Evolutionary conservation across 2,329 filamentous ascomycete species (phyloP).

Genomic region (Penicillium psychrosexuale): DNA sequence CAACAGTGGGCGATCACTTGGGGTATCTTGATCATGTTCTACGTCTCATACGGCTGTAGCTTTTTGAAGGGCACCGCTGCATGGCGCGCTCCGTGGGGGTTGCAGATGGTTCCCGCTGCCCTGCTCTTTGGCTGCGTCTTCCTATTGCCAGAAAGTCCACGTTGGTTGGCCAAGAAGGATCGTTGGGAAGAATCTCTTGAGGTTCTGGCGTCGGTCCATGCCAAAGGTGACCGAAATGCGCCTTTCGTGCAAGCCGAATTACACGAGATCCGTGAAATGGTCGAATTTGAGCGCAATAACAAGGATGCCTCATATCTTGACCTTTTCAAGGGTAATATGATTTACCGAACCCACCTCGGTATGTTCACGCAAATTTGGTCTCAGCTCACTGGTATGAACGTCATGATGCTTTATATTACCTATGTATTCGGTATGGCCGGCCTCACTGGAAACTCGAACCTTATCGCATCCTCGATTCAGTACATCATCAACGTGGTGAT

Average conservation of each 20-base stretch:
- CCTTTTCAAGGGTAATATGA: slow-evolving; percentile 68
- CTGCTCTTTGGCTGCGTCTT: slow-evolving; percentile 56
- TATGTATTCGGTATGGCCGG: slow-evolving; percentile 69
- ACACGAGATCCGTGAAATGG: slow-evolving; percentile 69
- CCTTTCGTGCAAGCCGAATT: slow-evolving; percentile 67
- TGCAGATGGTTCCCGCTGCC: slow-evolving; percentile 63
- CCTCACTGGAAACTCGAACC: slow-evolving; percentile 55
- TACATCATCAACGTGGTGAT: slow-evolving; percentile 77
- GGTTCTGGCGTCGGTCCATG: slow-evolving; percentile 58
- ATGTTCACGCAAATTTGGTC: slow-evolving; percentile 73
- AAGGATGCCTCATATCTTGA: slow-evolving; percentile 68
- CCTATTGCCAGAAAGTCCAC: slow-evolving; percentile 55
- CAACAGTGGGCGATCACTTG: slow-evolving; percentile 75
- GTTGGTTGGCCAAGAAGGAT: slow-evolving; percentile 62
- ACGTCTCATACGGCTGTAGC: slow-evolving; percentile 59
- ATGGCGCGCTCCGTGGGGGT: slow-evolving; percentile 64
- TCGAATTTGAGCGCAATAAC: slow-evolving; percentile 70
- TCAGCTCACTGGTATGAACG: slow-evolving; percentile 73
- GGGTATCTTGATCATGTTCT: slow-evolving; percentile 69
- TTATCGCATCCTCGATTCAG: slow-evolving; percentile 67
- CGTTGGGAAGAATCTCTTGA: slow-evolving; percentile 54
- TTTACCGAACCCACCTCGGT: slow-evolving; percentile 69
- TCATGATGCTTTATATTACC: slow-evolving; percentile 69
- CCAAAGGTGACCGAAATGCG: slow-evolving; percentile 61
- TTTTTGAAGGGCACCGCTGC: slow-evolving; percentile 57